Evolutionary conservation across 2,329 filamentous ascomycete genomes (phyloP).

Genomic region (Fusarium floridanum): DNA sequence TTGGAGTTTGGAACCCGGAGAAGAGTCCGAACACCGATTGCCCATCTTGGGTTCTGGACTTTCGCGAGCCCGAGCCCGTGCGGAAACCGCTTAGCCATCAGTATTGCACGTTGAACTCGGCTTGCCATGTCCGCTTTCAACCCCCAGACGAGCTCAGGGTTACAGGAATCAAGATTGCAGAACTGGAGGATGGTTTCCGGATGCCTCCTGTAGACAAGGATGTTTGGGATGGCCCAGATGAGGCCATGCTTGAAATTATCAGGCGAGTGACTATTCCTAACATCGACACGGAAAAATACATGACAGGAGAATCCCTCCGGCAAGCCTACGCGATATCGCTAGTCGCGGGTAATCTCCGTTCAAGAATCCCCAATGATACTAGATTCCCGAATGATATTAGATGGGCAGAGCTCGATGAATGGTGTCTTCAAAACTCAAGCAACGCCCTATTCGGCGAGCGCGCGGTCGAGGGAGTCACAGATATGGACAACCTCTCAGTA

Average conservation of each 20-base stretch:
- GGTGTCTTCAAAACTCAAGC: neutral
- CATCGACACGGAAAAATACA: neutral
- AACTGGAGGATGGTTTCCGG: neutral
- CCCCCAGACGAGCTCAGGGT: neutral
- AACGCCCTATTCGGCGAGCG: neutral
- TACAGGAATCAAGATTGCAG: neutral
- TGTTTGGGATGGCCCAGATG: neutral
- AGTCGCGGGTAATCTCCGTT: neutral
- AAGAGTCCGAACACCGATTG: neutral
- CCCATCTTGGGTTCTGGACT: constrained; percentile 4
- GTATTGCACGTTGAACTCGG: neutral
- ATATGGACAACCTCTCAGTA: neutral
- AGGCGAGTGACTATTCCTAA: neutral
- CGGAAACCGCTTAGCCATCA: neutral
- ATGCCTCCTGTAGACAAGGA: neutral
- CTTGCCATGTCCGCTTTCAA: neutral
- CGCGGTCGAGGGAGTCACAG: neutral
- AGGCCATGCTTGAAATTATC: neutral
- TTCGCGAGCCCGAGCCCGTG: neutral
- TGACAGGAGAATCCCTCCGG: neutral
- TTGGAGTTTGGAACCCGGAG: neutral
- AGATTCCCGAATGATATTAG: neutral
- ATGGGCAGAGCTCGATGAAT: neutral
- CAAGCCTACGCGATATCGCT: neutral
- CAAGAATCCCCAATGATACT: neutral